phyloP scores from a whole-genome alignment of 768 basidiomycete species.

The Saitozyma podzolica region DNA sequence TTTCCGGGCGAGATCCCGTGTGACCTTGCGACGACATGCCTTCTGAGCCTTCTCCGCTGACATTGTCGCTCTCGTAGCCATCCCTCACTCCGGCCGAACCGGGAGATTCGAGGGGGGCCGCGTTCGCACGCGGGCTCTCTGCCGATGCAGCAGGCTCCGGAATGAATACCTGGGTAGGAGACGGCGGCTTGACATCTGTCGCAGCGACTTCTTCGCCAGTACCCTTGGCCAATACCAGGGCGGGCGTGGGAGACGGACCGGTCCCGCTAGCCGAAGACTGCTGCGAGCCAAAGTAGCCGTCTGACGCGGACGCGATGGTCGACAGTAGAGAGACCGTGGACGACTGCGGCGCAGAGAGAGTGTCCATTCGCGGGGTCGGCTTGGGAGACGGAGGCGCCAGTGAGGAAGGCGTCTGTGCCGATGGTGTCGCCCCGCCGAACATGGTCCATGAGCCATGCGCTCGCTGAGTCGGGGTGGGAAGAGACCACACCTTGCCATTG shows the following conservation, averaged over 20 bases:
- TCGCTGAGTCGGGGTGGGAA: conserved; percentile 35
- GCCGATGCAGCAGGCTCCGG: conserved; percentile 9
- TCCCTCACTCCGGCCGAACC: conserved; percentile 2
- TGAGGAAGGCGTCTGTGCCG: not conserved
- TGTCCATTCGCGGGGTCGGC: too few relatives aligned
- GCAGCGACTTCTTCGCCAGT: too few relatives aligned
- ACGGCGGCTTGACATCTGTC: too few relatives aligned
- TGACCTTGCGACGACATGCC: not conserved
- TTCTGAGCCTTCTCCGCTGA: conserved; percentile 11
- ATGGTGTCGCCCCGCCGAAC: conserved; percentile 20
- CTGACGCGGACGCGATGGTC: not conserved
- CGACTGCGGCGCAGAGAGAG: too few relatives aligned
- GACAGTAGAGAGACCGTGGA: too few relatives aligned
- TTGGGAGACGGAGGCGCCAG: too few relatives aligned
- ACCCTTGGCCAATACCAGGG: too few relatives aligned
- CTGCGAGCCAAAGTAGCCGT: conserved; percentile 24
- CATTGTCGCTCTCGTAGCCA: conserved; percentile 15
- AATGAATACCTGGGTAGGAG: too few relatives aligned
- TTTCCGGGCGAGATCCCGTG: too few relatives aligned
- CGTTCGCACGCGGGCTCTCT: not conserved
- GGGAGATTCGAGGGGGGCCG: not conserved
- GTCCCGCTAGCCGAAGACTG: too few relatives aligned
- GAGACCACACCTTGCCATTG: conserved; percentile 22
- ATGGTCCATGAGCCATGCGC: conserved; percentile 29
- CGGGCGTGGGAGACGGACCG: too few relatives aligned